A percentile compares a stretch with the other conserved stretches of the same genome.
Conservation (phyloP, 2,329 filamentous ascomycete genomes). For the Phaeosphaeria sp. region DNA sequence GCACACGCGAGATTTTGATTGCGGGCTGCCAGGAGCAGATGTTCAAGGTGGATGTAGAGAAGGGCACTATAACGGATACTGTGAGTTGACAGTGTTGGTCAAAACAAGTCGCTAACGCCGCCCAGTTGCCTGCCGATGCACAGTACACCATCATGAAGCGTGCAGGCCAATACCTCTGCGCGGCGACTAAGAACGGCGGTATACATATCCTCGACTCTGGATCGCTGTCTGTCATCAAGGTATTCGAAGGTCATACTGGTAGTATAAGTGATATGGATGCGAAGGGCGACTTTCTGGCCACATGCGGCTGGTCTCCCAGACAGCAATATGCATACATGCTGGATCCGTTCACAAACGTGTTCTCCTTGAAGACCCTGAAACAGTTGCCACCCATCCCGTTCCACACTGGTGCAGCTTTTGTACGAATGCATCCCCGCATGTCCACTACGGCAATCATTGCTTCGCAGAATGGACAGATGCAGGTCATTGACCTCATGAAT, state of each 20-base stretch:
- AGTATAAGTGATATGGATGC: constrained; percentile 97
- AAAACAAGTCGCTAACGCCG: constrained; percentile 36
- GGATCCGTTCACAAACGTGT: constrained; percentile 93
- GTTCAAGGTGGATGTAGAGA: constrained; percentile 74
- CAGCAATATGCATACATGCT: constrained; percentile 81
- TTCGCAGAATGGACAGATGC: constrained; percentile 90
- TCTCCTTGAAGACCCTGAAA: constrained; percentile 88
- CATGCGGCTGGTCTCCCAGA: constrained; percentile 88
- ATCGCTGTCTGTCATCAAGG: constrained; percentile 78
- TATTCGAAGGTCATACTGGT: constrained; percentile 88
- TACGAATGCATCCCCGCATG: constrained; percentile 95
- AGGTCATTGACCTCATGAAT: constrained; percentile 95
- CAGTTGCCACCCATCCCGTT: constrained; percentile 91
- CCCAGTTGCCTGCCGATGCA: constrained; percentile 70
- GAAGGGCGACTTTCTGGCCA: constrained; percentile 91
- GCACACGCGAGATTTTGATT: constrained; percentile 81
- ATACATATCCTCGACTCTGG: constrained; percentile 86
- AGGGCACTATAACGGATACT: constrained; percentile 53
- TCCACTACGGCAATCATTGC: constrained; percentile 93
- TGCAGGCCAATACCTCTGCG: constrained; percentile 84
- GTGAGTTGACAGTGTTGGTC: constrained; percentile 21
- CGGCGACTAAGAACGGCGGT: constrained; percentile 80
- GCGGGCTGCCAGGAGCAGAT: constrained; percentile 87
- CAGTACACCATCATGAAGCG: constrained; percentile 93
- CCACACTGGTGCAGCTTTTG: constrained; percentile 89